A percentile compares a stretch with the other conserved stretches of the same genome.
Conservation (phyloP, 2,329 filamentous ascomycete genomes). For the Penicillium concentricum region DNA sequence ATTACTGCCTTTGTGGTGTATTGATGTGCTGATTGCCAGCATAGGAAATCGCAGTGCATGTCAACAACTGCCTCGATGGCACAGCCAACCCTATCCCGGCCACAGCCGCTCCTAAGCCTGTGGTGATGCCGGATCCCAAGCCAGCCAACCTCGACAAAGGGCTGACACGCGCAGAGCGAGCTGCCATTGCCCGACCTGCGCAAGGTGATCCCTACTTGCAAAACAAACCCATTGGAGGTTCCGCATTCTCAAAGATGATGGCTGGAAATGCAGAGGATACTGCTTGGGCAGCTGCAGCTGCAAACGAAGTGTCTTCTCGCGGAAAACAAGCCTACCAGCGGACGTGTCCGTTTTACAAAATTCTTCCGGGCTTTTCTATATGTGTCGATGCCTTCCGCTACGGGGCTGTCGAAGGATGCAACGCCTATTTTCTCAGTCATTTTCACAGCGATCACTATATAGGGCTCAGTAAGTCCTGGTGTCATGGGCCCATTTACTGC, state of each 20-base stretch:
- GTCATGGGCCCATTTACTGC: conserved; percentile 93
- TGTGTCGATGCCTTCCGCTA: conserved; percentile 97
- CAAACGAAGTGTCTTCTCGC: conserved; percentile 71
- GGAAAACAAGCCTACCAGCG: conserved; percentile 85
- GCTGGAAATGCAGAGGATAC: conserved; percentile 83
- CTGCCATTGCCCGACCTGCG: conserved; percentile 71
- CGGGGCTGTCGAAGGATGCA: conserved; percentile 85
- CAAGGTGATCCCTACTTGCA: conserved; percentile 76
- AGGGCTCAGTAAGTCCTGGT: conserved; percentile 83
- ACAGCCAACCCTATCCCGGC: conserved; percentile 61
- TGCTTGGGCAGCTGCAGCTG: conserved; percentile 85
- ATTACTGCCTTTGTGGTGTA: not conserved
- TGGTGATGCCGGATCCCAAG: conserved; percentile 12
- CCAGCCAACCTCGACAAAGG: conserved; percentile 13
- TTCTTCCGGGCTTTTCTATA: conserved; percentile 87
- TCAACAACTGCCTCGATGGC: conserved; percentile 90
- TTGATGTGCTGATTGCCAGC: conserved; percentile 22
- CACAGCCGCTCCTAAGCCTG: not conserved
- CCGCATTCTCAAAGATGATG: conserved; percentile 93
- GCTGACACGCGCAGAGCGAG: conserved; percentile 62
- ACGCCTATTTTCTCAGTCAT: conserved; percentile 94
- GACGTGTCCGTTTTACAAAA: conserved; percentile 98
- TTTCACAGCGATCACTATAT: conserved; percentile 99
- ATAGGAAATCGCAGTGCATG: conserved; percentile 76
- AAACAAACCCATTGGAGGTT: conserved; percentile 46